Evolutionary conservation across 2,329 filamentous ascomycete genomes (phyloP).

Genomic region (Exophiala sp.): DNA sequence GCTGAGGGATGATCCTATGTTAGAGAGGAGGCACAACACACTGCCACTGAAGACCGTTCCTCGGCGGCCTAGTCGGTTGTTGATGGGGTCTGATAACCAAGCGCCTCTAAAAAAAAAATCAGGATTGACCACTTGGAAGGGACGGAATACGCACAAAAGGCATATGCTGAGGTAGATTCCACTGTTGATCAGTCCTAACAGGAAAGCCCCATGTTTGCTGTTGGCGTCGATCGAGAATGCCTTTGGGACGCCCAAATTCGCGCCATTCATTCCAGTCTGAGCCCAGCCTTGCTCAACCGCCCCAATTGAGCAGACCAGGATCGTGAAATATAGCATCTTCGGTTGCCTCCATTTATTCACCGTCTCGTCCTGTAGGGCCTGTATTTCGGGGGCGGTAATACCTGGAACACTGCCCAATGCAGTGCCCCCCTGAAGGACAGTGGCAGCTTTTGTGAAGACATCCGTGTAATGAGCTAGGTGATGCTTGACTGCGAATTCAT

Average conservation of each 20-base stretch:
- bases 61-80: slow-evolving; percentile 64
- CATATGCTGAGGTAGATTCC: slow-evolving; percentile 51
- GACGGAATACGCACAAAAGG: slow-evolving; percentile 37
- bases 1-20: slow-evolving; percentile 50
- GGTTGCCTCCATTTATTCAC: slow-evolving; percentile 49
- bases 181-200: slow-evolving; percentile 60
- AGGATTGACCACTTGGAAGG: slow-evolving; percentile 19
- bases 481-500: slow-evolving; percentile 11
- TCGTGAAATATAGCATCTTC: slow-evolving; percentile 44
- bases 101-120: slow-evolving; percentile 44
- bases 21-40: slow-evolving; percentile 47
- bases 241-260: slow-evolving; percentile 48
- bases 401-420: slow-evolving; percentile 21
- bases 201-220: slow-evolving; percentile 46
- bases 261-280: slow-evolving; percentile 49
- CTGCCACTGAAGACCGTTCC: slow-evolving; percentile 59
- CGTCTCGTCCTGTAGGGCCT: slow-evolving; percentile 41
- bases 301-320: slow-evolving; percentile 48
- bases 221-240: slow-evolving; percentile 42
- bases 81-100: slow-evolving; percentile 65
- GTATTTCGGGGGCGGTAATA: slow-evolving; percentile 39
- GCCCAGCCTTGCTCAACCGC: slow-evolving; percentile 51
- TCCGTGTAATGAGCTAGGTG: slow-evolving; percentile 9
- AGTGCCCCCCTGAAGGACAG: slow-evolving; percentile 13
- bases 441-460: slow-evolving; percentile 16